Evolutionary conservation across 805 yeast genomes (phyloP).

Genomic region (Brettanomyces custersianus): DNA sequence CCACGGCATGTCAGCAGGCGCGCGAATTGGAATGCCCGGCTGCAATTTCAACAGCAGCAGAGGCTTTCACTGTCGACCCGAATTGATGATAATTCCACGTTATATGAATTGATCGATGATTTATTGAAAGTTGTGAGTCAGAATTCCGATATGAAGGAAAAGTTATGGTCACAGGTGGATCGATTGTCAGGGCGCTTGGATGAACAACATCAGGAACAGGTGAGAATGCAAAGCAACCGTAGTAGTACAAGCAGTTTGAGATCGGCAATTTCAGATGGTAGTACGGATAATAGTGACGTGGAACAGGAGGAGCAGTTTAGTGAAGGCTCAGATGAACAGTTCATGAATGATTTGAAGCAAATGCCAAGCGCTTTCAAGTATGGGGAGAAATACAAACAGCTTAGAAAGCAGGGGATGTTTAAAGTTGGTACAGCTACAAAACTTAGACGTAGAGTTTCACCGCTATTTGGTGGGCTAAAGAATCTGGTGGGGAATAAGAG

Average conservation of each 20-base stretch:
- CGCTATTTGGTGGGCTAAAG: background rate
- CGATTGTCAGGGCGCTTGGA: conserved; percentile 7
- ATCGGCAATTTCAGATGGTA: background rate
- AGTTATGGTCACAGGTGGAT: conserved; percentile 20
- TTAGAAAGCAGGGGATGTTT: background rate
- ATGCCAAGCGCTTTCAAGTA: conserved; percentile 6
- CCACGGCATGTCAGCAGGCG: background rate
- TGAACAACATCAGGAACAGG: background rate
- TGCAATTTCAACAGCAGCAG: conserved; percentile 4
- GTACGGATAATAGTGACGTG: background rate
- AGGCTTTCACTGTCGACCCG: conserved; percentile 1
- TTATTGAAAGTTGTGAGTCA: conserved; percentile 11
- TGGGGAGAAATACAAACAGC: conserved; percentile 2
- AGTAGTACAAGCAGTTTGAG: background rate
- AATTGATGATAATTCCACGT: conserved; percentile 3
- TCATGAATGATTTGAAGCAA: background rate
- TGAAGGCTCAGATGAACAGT: conserved; percentile 12
- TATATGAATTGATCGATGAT: conserved; percentile 17
- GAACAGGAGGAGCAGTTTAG: background rate
- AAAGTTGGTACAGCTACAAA: background rate
- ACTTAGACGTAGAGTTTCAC: background rate
- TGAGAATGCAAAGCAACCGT: conserved; percentile 4
- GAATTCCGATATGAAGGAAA: conserved; percentile 15
- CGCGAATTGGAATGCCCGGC: background rate
- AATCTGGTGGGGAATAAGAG: background rate